Percentiles rank a stretch among this genome's conserved stretches.
These are phyloP conservation scores for Tetrapisispora nanseiensis DNA, from an alignment of 805 yeast species.

Conservation along the genomic window DNA sequence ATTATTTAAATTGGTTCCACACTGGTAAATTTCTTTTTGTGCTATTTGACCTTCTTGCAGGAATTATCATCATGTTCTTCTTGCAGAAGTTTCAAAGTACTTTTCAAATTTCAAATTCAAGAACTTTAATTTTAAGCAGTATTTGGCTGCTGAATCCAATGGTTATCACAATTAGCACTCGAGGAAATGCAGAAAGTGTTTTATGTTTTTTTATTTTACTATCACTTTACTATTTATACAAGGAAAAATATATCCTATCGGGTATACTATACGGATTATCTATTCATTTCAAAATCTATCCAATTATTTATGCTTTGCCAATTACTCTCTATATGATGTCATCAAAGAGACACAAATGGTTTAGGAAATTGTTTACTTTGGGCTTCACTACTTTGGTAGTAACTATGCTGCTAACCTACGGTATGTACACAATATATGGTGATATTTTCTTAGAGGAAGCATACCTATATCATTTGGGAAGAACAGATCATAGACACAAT, in stretches of 20 bases:
- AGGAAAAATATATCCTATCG: slow-evolving; percentile 24
- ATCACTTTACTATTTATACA: slow-evolving; percentile 39
- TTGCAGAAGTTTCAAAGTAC: slow-evolving; percentile 17
- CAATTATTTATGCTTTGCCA: slow-evolving; percentile 72
- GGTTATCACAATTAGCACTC: slow-evolving; percentile 84
- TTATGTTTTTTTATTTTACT: slow-evolving; percentile 67
- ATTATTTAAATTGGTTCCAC: slow-evolving; percentile 38
- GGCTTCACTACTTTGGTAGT: slow-evolving; percentile 34
- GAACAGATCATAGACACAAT: slow-evolving; percentile 92
- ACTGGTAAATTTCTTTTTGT: slow-evolving; percentile 79
- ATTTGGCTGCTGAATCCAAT: slow-evolving; percentile 91
- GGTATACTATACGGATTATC: slow-evolving; percentile 61
- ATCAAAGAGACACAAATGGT: slow-evolving; percentile 32
- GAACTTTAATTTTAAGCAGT: slow-evolving; percentile 34
- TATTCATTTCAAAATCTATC: slow-evolving; percentile 86
- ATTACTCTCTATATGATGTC: slow-evolving; percentile 36
- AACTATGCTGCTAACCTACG: slow-evolving; percentile 37
- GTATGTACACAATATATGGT: slow-evolving; percentile 68
- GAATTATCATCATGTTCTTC: slow-evolving; percentile 43
- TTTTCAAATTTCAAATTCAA: neutral
- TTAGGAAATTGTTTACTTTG: slow-evolving; percentile 33
- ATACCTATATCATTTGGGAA: slow-evolving; percentile 68
- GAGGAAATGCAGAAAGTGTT: slow-evolving; percentile 90
- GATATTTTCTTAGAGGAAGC: slow-evolving; percentile 66
- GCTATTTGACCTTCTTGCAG: slow-evolving; percentile 72